Conservation (phyloP, 1,284 basidiomycete species). For the Lentinula novae-zelandiae region DNA sequence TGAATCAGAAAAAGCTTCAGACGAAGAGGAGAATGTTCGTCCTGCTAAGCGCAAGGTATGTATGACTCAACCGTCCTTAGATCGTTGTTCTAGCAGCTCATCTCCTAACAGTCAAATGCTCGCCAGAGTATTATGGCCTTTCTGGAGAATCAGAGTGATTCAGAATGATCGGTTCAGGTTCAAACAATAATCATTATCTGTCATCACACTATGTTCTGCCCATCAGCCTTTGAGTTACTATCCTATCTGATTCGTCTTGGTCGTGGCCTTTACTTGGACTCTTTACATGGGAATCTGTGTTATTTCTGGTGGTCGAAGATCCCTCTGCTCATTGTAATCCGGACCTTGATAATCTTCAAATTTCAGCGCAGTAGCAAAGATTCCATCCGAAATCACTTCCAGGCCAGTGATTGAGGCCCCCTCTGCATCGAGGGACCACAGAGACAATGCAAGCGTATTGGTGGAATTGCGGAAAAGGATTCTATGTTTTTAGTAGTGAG, state of each 20-base stretch:
- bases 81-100: not conserved
- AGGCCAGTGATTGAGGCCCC: constrained; percentile 40
- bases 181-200: not conserved
- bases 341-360: constrained; percentile 34
- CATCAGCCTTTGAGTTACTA: not conserved
- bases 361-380: constrained; percentile 32
- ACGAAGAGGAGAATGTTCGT: constrained; percentile 31
- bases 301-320: constrained; percentile 10
- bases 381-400: constrained; percentile 38
- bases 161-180: not conserved
- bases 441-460: constrained; percentile 42
- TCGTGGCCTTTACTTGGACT: not conserved
- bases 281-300: not conserved
- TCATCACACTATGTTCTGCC: not conserved
- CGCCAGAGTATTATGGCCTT: constrained; percentile 67
- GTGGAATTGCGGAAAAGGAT: constrained; percentile 35
- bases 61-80: not conserved
- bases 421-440: constrained; percentile 41
- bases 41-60: constrained; percentile 37
- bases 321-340: constrained; percentile 30
- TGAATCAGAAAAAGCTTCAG: constrained; percentile 24
- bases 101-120: constrained; percentile 36
- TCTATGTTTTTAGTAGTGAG: constrained; percentile 20
- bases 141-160: constrained; percentile 60
- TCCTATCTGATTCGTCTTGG: not conserved